Base-by-base conservation (phyloP, 306 rosid genomes). In the Albizia julibrissin region DNA sequence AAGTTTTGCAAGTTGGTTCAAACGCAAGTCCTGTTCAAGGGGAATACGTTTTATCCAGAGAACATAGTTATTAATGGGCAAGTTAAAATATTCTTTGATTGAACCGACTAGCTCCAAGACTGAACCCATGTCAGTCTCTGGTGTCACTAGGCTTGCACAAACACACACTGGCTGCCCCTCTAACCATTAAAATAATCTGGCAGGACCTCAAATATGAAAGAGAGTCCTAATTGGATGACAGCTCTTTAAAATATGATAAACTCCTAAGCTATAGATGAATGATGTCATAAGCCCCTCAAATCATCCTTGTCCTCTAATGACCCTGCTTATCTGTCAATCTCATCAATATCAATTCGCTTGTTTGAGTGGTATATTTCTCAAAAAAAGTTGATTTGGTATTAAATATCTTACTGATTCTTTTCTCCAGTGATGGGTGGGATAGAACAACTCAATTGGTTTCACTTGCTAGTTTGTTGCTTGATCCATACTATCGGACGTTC, bases 391-490 rank as follows among this genome's bases (percentile, higher is more conserved):
- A 68, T 81, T 58, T 52, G 27, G 34, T 82, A 54, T 80, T 68
- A 79, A 46, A 49, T 69, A 27, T 43, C 78, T 72, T 49, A 52
- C 12, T 42, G 52, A 79, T 73, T 52, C 46, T 86, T 83, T 70
- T 81, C 46, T 83, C 79, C 74, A 95, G 99, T 89, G 99, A 93
- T 84, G 99, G 99, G 58, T 95, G 99, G 99, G 99, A 95, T 86
- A 91, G 99, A 86, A 93, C 99, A 79, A 91, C 96, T 80, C 99
- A 95, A 85, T 87, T 95, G 82, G 88, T 95, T 79, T 86, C 99
- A 49, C 97, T 95, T 83, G 96, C 99, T 84, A 91, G 87, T 86
- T 88, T 95, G 91, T 76, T 95, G 84, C 98, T 95, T 79, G 99
- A 95, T 88, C 99, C 99, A 31, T 93, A 89, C 78, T 95, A 95